Percentiles rank a stretch among this genome's conserved stretches.
phyloP scores from a whole-genome alignment of 2,329 filamentous ascomycete species.

The Fusarium piperis region DNA sequence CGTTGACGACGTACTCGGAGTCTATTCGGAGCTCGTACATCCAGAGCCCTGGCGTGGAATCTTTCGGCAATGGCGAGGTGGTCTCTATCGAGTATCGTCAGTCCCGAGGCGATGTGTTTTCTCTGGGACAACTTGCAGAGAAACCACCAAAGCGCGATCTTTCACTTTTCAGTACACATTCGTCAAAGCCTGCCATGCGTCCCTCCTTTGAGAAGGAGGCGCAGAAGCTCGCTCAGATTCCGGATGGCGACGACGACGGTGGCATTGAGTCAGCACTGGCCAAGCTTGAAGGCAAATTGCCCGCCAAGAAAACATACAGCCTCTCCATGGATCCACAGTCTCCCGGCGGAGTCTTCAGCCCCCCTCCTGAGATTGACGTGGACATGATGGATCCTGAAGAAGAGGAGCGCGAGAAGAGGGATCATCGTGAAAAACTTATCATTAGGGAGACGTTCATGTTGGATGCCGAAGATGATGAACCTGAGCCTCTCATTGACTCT shows the following conservation, averaged over 20 bases:
- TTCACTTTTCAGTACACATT: constrained; percentile 70
- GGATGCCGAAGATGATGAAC: constrained; percentile 32
- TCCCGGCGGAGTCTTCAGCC: constrained; percentile 20
- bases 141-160: constrained; percentile 56
- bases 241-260: constrained; percentile 83
- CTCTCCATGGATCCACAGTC: constrained; percentile 47
- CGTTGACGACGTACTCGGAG: constrained; percentile 68
- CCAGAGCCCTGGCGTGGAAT: constrained; percentile 50
- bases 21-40: constrained; percentile 68
- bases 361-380: constrained; percentile 34
- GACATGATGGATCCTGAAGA: constrained; percentile 40
- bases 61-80: constrained; percentile 37
- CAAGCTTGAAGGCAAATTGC: constrained; percentile 89
- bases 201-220: constrained; percentile 90
- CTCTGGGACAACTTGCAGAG: constrained; percentile 67
- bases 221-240: constrained; percentile 85
- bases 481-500: constrained; percentile 29
- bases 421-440: constrained; percentile 58
- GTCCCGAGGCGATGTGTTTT: constrained; percentile 59
- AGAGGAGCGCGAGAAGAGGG: constrained; percentile 52
- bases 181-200: constrained; percentile 70
- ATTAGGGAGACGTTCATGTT: constrained; percentile 53
- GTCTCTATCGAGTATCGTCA: constrained; percentile 34
- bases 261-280: constrained; percentile 91
- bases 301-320: constrained; percentile 60